Evolutionary conservation across 371 early-diverging fungal species (phyloP).

Genomic region (Mucor mucedo): DNA sequence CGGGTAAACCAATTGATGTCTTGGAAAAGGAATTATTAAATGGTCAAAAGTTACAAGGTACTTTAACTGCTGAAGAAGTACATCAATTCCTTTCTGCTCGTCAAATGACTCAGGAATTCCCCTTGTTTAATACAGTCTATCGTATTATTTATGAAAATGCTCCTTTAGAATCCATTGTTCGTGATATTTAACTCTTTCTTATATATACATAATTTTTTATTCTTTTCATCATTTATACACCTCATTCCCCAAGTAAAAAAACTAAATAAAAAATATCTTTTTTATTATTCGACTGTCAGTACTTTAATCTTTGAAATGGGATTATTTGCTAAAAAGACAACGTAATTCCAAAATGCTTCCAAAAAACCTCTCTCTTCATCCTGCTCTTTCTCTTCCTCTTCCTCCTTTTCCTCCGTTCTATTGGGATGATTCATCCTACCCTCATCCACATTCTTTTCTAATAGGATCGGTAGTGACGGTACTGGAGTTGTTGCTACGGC

Average conservation of each 20-base stretch:
- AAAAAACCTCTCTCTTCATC: too few species aligned
- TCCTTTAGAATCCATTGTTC: constrained; percentile 44
- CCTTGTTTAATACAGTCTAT: constrained; percentile 89
- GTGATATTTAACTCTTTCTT: constrained; percentile 18
- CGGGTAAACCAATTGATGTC: constrained; percentile 88
- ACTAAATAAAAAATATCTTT: not conserved
- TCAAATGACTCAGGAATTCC: constrained; percentile 77
- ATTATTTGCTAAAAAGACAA: too few species aligned
- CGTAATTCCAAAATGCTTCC: too few species aligned
- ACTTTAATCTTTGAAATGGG: too few species aligned
- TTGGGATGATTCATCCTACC: too few species aligned
- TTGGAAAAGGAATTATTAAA: constrained; percentile 92
- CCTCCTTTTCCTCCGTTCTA: too few species aligned
- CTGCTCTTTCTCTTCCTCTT: too few species aligned
- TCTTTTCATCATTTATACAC: not conserved
- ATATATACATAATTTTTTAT: not conserved
- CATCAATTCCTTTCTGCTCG: constrained; percentile 76
- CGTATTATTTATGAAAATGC: constrained; percentile 83
- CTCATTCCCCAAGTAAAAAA: not conserved
- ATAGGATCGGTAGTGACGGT: too few species aligned
- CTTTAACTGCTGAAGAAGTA: constrained; percentile 90
- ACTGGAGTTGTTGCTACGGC: too few species aligned
- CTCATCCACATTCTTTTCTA: too few species aligned
- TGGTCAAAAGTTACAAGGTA: constrained; percentile 98
- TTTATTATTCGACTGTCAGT: not conserved